These are phyloP conservation scores for Mortierella sp. DNA, from an alignment of 371 early-diverging fungal genomes.

Conservation along the genomic window DNA sequence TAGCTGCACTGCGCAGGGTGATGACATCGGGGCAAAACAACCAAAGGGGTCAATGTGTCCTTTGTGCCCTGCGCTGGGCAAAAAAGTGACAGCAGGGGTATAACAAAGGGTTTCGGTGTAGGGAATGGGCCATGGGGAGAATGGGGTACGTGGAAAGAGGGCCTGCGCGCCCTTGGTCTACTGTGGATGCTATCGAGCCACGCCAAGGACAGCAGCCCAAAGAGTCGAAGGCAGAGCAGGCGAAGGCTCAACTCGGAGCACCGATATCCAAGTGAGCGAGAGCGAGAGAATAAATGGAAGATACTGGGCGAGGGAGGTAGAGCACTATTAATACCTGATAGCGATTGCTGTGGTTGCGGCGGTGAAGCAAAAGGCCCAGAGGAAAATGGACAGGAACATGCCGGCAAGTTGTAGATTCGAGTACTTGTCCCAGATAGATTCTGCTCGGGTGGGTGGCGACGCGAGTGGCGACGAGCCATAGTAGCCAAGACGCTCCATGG, in stretches of 20 bases:
- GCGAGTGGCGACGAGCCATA: conserved; percentile 5
- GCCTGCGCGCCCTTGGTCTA: neutral
- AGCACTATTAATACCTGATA: conserved; percentile 36
- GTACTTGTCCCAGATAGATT: conserved; percentile 43
- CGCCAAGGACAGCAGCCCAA: neutral
- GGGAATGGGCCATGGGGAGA: neutral
- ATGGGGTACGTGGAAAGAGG: neutral
- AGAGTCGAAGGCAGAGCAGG: neutral
- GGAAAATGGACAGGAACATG: conserved; percentile 47
- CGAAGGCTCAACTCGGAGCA: neutral
- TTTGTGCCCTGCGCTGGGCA: conserved; percentile 1
- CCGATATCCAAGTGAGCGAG: neutral
- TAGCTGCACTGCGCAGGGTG: neutral
- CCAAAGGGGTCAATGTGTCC: neutral
- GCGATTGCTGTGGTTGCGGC: conserved; percentile 42
- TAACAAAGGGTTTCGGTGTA: neutral
- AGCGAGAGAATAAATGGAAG: neutral
- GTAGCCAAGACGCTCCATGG: conserved; percentile 10
- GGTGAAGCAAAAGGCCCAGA: conserved; percentile 46
- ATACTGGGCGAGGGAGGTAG: neutral
- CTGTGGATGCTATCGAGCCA: neutral
- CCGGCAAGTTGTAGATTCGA: conserved; percentile 45
- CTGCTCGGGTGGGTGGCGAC: conserved; percentile 5
- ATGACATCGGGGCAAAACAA: neutral
- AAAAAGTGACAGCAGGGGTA: neutral